A percentile compares a stretch with the other conserved stretches of the same genome.
Conservation (phyloP, 108 stramenopile species). For the Cafeteria roenbergensis region DNA sequence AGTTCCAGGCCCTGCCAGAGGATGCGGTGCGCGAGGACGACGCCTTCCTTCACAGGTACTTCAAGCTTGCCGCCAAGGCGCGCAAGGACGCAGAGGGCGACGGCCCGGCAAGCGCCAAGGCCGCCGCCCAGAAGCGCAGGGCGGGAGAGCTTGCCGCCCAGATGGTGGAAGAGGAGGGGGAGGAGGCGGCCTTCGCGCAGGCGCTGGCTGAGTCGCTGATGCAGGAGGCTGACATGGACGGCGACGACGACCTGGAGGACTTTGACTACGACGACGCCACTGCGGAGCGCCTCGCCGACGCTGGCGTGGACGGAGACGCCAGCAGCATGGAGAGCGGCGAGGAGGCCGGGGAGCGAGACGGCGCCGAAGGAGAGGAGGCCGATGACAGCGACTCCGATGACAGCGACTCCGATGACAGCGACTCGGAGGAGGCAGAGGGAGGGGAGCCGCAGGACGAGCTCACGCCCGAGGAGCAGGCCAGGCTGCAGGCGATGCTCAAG, state of each 20-base stretch:
- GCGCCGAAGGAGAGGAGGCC: slow-evolving; percentile 1
- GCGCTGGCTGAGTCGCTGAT: slow-evolving; percentile 69
- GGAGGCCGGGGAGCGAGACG: slow-evolving; percentile 12
- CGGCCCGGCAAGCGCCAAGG: slow-evolving; percentile 32
- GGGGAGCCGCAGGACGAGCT: too few relatives aligned
- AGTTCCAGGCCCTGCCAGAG: slow-evolving; percentile 36
- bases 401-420: slow-evolving; percentile 22
- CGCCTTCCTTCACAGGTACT: slow-evolving; percentile 78
- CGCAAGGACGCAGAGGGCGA: slow-evolving; percentile 67
- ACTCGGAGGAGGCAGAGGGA: too few relatives aligned
- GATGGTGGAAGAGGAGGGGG: slow-evolving; percentile 33
- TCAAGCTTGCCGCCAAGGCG: slow-evolving; percentile 56
- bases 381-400: slow-evolving; percentile 24
- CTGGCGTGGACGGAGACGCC: not conserved
- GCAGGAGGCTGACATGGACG: slow-evolving; percentile 57
- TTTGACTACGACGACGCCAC: slow-evolving; percentile 69
- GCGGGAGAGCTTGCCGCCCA: slow-evolving; percentile 45
- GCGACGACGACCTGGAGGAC: slow-evolving; percentile 75
- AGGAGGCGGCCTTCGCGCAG: slow-evolving; percentile 66
- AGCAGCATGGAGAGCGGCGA: slow-evolving; percentile 2
- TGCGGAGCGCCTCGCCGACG: slow-evolving; percentile 14
- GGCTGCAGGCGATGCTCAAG: too few relatives aligned
- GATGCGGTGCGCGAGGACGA: slow-evolving; percentile 56
- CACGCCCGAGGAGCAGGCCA: too few relatives aligned
- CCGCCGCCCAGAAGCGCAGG: slow-evolving; percentile 34